Evolutionary conservation across 2,329 filamentous ascomycete species (phyloP).

Genomic region (Gliomastix tumulicola): DNA sequence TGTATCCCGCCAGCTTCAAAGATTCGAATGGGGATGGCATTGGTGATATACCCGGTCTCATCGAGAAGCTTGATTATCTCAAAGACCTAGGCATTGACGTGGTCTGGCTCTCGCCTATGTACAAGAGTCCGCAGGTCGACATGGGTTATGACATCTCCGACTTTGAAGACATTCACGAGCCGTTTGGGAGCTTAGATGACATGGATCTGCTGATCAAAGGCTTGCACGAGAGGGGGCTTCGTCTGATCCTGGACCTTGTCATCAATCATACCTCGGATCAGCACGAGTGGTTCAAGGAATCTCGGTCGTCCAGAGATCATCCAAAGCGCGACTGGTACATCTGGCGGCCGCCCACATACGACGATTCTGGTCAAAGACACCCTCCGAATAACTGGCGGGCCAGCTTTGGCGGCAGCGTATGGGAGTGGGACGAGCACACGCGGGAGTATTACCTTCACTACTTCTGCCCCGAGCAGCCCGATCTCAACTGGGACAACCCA

Average conservation of each 20-base stretch:
- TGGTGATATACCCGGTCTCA: slow-evolving; percentile 57
- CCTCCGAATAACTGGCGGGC: slow-evolving; percentile 71
- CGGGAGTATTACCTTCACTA: slow-evolving; percentile 72
- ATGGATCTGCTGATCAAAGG: slow-evolving; percentile 55
- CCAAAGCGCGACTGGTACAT: slow-evolving; percentile 67
- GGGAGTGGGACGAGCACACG: slow-evolving; percentile 67
- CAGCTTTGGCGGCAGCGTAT: slow-evolving; percentile 55
- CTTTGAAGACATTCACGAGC: slow-evolving; percentile 57
- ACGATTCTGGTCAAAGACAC: slow-evolving; percentile 50
- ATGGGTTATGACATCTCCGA: slow-evolving; percentile 67
- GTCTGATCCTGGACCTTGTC: slow-evolving; percentile 67
- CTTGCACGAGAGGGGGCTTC: slow-evolving; percentile 57
- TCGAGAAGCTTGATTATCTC: slow-evolving; percentile 55
- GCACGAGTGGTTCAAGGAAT: slow-evolving; percentile 66
- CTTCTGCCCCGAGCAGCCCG: slow-evolving; percentile 70
- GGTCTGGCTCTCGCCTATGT: slow-evolving; percentile 63
- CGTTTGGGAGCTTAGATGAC: slow-evolving; percentile 61
- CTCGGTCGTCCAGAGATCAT: slow-evolving; percentile 51
- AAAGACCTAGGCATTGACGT: slow-evolving; percentile 53
- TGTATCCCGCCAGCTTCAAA: slow-evolving; percentile 52
- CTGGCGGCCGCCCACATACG: slow-evolving; percentile 44
- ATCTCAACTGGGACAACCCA: slow-evolving; percentile 78
- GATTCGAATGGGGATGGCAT: slow-evolving; percentile 52
- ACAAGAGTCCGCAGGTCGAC: slow-evolving; percentile 56
- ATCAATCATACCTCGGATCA: slow-evolving; percentile 72